These are phyloP conservation scores for Kazachstania africana DNA, from an alignment of 805 yeast genomes.

Conservation along the genomic window DNA sequence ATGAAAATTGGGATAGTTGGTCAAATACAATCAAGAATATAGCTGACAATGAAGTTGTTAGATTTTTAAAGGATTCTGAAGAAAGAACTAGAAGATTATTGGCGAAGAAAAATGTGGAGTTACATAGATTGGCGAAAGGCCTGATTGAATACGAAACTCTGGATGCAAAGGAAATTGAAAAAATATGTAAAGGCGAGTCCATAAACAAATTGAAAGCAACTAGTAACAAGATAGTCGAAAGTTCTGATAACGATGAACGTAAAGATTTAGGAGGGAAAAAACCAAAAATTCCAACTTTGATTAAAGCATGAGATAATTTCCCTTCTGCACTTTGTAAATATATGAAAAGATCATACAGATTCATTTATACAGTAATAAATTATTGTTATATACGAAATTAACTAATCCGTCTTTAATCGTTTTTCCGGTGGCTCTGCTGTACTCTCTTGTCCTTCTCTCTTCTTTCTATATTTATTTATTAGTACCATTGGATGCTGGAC, in stretches of 20 bases:
- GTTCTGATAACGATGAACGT: conserved; percentile 36
- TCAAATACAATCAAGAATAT: conserved; percentile 74
- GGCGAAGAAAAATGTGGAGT: conserved; percentile 49
- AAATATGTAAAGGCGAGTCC: conserved; percentile 68
- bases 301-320: conserved; percentile 13
- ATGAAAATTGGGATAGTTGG: conserved; percentile 94
- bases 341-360: background rate
- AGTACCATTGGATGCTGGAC: conserved; percentile 47
- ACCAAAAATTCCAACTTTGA: conserved; percentile 22
- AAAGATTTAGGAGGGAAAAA: conserved; percentile 28
- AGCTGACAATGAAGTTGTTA: conserved; percentile 88
- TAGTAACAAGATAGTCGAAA: conserved; percentile 65
- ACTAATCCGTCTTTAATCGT: conserved; percentile 7
- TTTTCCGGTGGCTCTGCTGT: conserved; percentile 5
- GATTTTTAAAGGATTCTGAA: conserved; percentile 63
- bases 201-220: conserved; percentile 56
- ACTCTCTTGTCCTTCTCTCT: conserved; percentile 11
- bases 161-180: conserved; percentile 81
- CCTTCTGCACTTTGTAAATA: background rate
- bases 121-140: conserved; percentile 84
- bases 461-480: conserved; percentile 40
- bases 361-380: too few species aligned
- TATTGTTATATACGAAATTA: too few species aligned
- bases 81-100: conserved; percentile 64
- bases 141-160: conserved; percentile 90